Conservation (phyloP, 2,329 filamentous ascomycete genomes). For the Colletotrichum sp. region DNA sequence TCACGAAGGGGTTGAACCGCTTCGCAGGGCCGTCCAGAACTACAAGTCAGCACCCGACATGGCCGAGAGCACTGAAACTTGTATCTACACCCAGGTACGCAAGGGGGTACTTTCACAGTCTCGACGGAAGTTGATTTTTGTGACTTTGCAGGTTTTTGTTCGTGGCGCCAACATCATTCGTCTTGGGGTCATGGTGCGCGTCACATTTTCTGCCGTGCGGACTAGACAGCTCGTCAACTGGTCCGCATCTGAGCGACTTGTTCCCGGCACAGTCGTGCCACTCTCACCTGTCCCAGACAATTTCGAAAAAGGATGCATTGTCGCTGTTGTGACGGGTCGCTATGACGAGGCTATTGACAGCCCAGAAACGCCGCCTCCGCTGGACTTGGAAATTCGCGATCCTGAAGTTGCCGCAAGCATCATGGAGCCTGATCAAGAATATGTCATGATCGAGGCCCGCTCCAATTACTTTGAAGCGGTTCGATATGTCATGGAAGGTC, state of each 20-base stretch:
- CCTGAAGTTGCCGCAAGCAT: constrained; percentile 35
- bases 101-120: background rate
- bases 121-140: background rate
- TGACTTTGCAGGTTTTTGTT: background rate
- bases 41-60: constrained; percentile 58
- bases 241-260: constrained; percentile 56
- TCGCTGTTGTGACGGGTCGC: constrained; percentile 73
- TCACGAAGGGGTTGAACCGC: constrained; percentile 73
- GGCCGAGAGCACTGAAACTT: constrained; percentile 61
- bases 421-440: constrained; percentile 72
- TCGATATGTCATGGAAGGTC: constrained; percentile 72
- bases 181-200: constrained; percentile 67
- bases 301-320: constrained; percentile 69
- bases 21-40: constrained; percentile 69
- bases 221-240: constrained; percentile 73
- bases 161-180: constrained; percentile 25
- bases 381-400: constrained; percentile 56
- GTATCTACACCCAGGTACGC: constrained; percentile 73
- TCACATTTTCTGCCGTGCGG: constrained; percentile 73
- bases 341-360: background rate
- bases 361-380: constrained; percentile 23
- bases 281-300: constrained; percentile 59
- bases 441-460: constrained; percentile 80
- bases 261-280: constrained; percentile 57
- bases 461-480: constrained; percentile 78